Percentiles rank a stretch among this genome's conserved stretches.
Conservation (phyloP, 164 flowering plant genomes). For the Vitis vinifera region ASM3070453v1 NC_081821.1:1537501-1538000, state of each 20-base stretch:
- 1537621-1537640: no score
- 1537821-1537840: constrained; percentile 12
- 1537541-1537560: background rate
- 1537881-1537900: background rate
- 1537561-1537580: no score
- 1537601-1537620: no score
- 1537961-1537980: no score
- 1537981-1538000: background rate
- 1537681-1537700: no score
- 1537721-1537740: constrained; percentile 19
- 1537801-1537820: background rate
- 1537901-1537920: background rate
- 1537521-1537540: constrained; percentile 7
- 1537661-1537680: no score
- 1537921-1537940: background rate
- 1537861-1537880: constrained; percentile 69
- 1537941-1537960: background rate
- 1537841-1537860: constrained; percentile 78
- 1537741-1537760: background rate
- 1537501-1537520: constrained; percentile 34
- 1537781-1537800: background rate
- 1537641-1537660: no score
- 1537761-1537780: background rate
- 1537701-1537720: background rate
- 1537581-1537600: no score